Conservation (phyloP, 176 grass and related monocot genomes). For the Cenchrus americanus region DNA sequence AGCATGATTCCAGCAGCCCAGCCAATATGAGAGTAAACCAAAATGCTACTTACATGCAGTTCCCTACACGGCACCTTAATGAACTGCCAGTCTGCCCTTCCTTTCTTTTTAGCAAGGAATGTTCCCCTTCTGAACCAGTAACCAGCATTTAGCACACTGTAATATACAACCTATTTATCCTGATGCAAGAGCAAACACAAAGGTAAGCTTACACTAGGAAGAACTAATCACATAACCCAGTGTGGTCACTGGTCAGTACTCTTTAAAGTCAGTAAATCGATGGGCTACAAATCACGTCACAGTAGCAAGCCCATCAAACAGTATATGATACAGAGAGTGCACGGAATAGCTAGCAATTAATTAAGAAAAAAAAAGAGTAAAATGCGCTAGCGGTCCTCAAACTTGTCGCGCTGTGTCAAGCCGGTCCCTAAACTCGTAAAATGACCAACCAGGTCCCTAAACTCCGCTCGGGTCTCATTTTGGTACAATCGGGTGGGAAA, state of each 20-base stretch:
- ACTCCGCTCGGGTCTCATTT: no score
- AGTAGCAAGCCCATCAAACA: not conserved
- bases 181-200: not conserved
- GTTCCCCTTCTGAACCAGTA: not conserved
- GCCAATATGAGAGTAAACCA: conserved; percentile 2
- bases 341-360: not conserved
- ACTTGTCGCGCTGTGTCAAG: no score
- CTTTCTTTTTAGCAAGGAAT: not conserved
- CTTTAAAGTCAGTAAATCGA: conserved; percentile 14
- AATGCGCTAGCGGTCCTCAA: no score
- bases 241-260: not conserved
- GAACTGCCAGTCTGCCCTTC: not conserved
- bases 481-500: no score
- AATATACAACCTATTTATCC: not conserved
- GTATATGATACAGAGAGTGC: not conserved
- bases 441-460: no score
- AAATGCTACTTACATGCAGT: not conserved
- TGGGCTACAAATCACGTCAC: not conserved
- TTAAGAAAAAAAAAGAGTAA: no score
- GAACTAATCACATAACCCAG: not conserved
- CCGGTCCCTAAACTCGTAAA: no score
- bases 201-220: not conserved
- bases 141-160: not conserved
- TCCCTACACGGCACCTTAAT: not conserved
- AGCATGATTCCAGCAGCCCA: not conserved